These are phyloP conservation scores for Sarocladium oryzae DNA, from an alignment of 2,329 filamentous ascomycete genomes.

Conservation along the genomic window DNA sequence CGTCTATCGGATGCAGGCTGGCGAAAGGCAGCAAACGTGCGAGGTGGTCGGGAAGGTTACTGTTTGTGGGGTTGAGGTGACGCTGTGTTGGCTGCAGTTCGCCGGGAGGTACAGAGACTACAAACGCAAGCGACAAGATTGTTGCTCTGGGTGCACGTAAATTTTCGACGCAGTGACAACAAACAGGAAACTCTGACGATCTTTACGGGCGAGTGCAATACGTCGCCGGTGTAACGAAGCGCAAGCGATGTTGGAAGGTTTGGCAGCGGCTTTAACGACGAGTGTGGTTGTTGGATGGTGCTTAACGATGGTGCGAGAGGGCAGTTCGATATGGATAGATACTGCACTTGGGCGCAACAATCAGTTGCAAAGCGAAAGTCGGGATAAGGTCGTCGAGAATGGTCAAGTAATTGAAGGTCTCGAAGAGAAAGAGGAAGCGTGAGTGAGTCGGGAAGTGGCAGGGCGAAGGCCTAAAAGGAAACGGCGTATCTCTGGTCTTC, in stretches of 20 bases:
- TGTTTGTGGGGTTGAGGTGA: not conserved
- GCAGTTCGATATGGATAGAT: too few species aligned
- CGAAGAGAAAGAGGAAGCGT: not conserved
- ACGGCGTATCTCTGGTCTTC: conserved; percentile 8
- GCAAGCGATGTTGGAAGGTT: not conserved
- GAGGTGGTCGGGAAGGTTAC: conserved; percentile 1
- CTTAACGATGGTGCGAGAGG: too few species aligned
- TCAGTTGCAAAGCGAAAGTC: not conserved
- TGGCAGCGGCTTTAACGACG: not conserved
- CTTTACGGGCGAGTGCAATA: not conserved
- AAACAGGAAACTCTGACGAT: not conserved
- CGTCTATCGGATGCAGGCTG: not conserved
- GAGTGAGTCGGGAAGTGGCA: not conserved
- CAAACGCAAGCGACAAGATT: not conserved
- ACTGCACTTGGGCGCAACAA: too few species aligned
- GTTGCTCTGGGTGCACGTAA: not conserved
- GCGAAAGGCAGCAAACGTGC: not conserved
- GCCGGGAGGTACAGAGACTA: not conserved
- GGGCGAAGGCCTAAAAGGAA: conserved; percentile 8
- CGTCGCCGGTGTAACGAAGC: not conserved
- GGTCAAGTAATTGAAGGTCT: not conserved
- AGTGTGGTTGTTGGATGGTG: not conserved
- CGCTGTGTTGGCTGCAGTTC: conserved; percentile 3
- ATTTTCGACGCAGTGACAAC: not conserved
- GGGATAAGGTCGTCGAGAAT: not conserved